Evolutionary conservation across 2,329 filamentous ascomycete species (phyloP), one percentile per base, ranked within the genome.

Genomic region (Sodiomyces alkalinus): DNA sequence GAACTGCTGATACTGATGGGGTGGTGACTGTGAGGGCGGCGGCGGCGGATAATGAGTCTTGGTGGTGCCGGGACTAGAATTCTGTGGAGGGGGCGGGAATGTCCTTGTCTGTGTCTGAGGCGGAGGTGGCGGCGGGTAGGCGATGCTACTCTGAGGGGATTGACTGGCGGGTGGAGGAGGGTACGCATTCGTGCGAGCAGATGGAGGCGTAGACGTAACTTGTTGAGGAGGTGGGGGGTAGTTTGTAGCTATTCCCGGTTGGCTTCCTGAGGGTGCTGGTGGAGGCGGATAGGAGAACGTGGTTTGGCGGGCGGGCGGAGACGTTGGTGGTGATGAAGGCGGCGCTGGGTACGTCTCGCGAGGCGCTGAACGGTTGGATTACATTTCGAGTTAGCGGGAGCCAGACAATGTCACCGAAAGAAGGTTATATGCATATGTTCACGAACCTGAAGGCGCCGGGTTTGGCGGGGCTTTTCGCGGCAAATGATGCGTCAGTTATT

Each of bases 291-390:
- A 47, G 24, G 50, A 63, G 45, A 60, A 62, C 25, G 55, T 56
- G 14, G 55, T 48, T 36, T 55, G 53, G 42, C 52, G 53, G 22
- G 58, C 55, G 3, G 61, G 59, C 27, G 60, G 55, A 14, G 62
- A 64, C 5, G 52, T 56, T 17, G 61, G 59, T 11, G 60, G 60
- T 25, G 53, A 64, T 5, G 52, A 56, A 17, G 61, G 59, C 12
- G 60, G 60, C 26, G 53, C 51, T 25, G 58, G 58, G 39, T 61
- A 64, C 35, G 51, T 55, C 27, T 55, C 54, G 38, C 7, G 34
- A 11, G 14, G 31, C 24, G 12, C 32, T 30, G n/a, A n/a, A n/a
- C 13, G 22, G 22, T 14, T 11, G 6, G 22, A 24, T n/a, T n/a
- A n/a, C n/a, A n/a, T n/a, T n/a, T n/a, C n/a, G n/a, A n/a, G n/a